Evolutionary conservation across 2,329 filamentous ascomycete species (phyloP), one percentile per base, ranked within the genome.

Genomic region (Pseudogymnoascus sp.): DNA sequence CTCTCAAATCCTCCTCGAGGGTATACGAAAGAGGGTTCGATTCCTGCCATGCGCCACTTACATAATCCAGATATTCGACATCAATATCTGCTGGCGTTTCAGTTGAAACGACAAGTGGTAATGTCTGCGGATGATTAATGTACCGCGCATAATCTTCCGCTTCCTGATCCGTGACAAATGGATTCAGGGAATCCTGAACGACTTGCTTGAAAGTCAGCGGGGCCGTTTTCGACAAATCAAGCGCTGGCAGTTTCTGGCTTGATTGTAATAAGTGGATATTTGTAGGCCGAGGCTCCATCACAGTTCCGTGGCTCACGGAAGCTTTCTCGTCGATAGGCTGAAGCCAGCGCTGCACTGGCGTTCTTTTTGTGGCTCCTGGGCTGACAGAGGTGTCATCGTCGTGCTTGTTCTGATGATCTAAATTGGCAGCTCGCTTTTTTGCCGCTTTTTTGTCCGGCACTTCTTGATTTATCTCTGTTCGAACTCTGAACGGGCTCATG

Each of bases 141-240:
- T 97, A 99, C 23, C 89, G 85, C 64, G 87, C 83, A 73, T 99
- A 99, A 73, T 97, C 94, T 56, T 89, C 86, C 23, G 86, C 85
- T 77, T 97, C 93, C 40, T 84, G 82, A 6, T 82, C 76, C 6
- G 84, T 89, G 38, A 99, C 90, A 0, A 85, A 87, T 1, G 94
- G 94, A 67, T 96, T 89, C 50, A 97, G 81, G 4, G 91, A 94
- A 73, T 92, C 89, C 62, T 87, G 82, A 50, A 97, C 89, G 60
- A 96, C 88, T 71, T 95, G 89, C 16, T 88, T 88, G 59, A 97
- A 88, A 0, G 91, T 95, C 88, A 90, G 92, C 73, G 96, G 91
- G 12, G 91, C 89, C 63, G 89, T 88, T 38, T 89, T 89, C 28
- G 87, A 84, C 76, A 95, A 95, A 70, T 95, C 89, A 3, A 87